These are phyloP conservation scores for Yueomyces sinensis DNA, from an alignment of 805 yeast genomes.

Conservation along the genomic window DNA sequence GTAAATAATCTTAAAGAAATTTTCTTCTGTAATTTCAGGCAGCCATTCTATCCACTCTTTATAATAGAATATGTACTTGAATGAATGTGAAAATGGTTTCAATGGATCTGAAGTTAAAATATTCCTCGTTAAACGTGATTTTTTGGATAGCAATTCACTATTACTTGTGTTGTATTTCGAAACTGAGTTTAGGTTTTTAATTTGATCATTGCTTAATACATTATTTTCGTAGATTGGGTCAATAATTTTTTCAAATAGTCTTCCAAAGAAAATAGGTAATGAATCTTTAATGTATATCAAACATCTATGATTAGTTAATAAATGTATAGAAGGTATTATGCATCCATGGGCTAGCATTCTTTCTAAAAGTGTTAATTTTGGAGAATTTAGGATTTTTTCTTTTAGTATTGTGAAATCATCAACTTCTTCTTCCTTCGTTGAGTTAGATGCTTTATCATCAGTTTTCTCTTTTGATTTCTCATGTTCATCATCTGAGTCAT, in stretches of 20 bases:
- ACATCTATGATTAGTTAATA: conserved; percentile 49
- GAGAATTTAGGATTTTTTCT: conserved; percentile 4
- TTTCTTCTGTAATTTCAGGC: conserved; percentile 18
- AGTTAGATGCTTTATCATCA: neutral
- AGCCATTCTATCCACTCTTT: conserved; percentile 34
- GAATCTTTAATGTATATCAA: conserved; percentile 41
- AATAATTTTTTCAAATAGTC: conserved; percentile 37
- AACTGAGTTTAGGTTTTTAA: too few species aligned
- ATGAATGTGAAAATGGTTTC: conserved; percentile 2
- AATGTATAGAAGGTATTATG: conserved; percentile 44
- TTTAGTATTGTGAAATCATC: conserved; percentile 11
- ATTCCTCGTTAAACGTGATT: neutral
- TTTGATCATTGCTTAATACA: neutral
- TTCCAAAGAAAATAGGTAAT: conserved; percentile 32
- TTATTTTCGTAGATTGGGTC: conserved; percentile 27
- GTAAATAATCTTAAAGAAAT: conserved; percentile 32
- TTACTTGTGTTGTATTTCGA: neutral
- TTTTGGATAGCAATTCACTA: neutral
- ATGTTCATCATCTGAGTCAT: conserved; percentile 22
- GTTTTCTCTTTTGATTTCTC: conserved; percentile 1
- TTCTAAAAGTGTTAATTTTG: conserved; percentile 37
- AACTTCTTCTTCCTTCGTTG: conserved; percentile 2
- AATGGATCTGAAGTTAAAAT: neutral
- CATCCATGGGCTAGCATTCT: conserved; percentile 46
- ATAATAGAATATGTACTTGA: conserved; percentile 29